These are phyloP conservation scores for Emiliania huxleyi DNA, from an alignment of 78 protist species.

Conservation along the genomic window DNA sequence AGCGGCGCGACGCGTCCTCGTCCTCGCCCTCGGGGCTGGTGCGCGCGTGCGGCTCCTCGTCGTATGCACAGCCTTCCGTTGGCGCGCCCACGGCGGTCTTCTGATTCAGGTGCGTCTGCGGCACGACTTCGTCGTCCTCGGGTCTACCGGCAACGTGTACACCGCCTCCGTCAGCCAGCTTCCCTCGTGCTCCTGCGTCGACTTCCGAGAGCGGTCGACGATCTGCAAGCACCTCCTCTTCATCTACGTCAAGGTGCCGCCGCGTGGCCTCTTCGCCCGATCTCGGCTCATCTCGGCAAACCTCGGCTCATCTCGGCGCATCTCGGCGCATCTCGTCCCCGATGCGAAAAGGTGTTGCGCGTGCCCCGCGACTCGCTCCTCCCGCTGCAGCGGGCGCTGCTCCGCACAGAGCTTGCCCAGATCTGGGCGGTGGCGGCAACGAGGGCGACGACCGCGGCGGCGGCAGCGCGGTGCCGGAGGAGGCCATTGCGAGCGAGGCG, in stretches of 20 bases:
- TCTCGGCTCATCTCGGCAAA: not conserved
- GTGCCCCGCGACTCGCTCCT: not conserved
- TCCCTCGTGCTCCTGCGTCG: not conserved
- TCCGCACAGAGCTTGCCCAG: not conserved
- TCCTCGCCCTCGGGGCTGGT: no score
- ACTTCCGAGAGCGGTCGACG: not conserved
- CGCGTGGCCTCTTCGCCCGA: no score
- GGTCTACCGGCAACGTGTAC: not conserved
- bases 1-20: not conserved
- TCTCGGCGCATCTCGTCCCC: not conserved
- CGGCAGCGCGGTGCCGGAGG: not conserved
- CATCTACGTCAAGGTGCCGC: not conserved
- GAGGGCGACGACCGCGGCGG: not conserved
- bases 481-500: not conserved
- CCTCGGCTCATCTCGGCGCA: not conserved
- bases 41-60: no score
- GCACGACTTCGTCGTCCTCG: not conserved
- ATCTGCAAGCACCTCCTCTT: conserved; percentile 26
- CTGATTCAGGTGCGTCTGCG: no score
- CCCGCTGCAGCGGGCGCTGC: not conserved
- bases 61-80: no score
- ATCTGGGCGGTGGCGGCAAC: not conserved
- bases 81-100: no score
- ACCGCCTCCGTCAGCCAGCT: not conserved
- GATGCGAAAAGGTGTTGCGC: not conserved